Evolutionary conservation across 441 rosid genomes (phyloP), one percentile per base, ranked within the genome.

Genomic region (California macrophylla): DNA sequence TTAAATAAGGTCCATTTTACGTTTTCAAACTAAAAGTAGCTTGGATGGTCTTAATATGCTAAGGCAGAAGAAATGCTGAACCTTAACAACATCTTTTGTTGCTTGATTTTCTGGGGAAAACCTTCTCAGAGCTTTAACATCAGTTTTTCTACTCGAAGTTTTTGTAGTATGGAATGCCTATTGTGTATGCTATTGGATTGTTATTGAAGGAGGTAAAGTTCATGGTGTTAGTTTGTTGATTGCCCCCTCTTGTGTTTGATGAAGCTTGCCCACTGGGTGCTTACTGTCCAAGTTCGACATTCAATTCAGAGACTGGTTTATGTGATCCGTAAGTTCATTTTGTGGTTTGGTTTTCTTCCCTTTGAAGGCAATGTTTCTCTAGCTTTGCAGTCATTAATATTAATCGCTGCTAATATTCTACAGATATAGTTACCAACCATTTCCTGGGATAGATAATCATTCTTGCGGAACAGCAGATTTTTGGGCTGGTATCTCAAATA

Each of bases 401-500:
- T 60, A 12, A 60, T 24, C 64, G 3, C 12, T 18, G 25, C 32
- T 60, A 60, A 60, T 24, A 60, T 26, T 60, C 66, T 85, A 73
- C 87, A 92, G 99, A 80, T 94, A 94, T 72, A 73, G 63, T 68
- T 94, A 94, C 79, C 98, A 87, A 54, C 77, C 85, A 69, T 89
- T 97, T 47, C 84, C 89, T 0, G 90, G 87, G 69, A 16, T 67
- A 76, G 85, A 78, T 21, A 87, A 89, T 81, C 96, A 86, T 73
- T 83, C 91, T 16, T 94, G 98, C 81, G 97, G 98, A 42, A 97
- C 97, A 63, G 97, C 98, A 70, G 85, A 94, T 70, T 69, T 87
- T 68, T 94, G 98, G 98, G 89, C 96, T 4, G 97, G 88, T 81
- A 78, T 87, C 64, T 65, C 30, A 54, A 80, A 76, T 34, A 82